Conservation (phyloP, 2,329 filamentous ascomycete species). For the Trichoderma cornu-damae region DNA sequence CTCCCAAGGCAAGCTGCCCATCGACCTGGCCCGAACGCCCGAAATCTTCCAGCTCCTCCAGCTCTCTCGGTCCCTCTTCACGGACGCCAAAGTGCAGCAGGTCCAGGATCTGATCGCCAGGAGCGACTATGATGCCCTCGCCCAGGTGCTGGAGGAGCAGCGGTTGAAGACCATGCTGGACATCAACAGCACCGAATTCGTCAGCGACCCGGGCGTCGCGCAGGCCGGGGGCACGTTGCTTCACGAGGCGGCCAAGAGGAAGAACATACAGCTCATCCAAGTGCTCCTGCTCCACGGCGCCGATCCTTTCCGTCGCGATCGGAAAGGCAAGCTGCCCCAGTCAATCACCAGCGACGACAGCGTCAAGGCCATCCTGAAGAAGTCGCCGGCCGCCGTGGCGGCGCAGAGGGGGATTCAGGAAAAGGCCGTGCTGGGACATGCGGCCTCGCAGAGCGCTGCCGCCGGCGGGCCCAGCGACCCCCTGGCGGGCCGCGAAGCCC, state of each 20-base stretch:
- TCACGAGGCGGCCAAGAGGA: slow-evolving; percentile 87
- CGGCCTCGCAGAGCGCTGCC: slow-evolving; percentile 51
- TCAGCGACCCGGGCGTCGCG: slow-evolving; percentile 70
- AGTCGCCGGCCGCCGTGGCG: slow-evolving; percentile 86
- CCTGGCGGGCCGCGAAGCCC: slow-evolving; percentile 73
- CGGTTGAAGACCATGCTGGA: slow-evolving; percentile 82
- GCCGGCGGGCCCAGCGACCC: slow-evolving; percentile 53
- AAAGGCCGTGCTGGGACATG: slow-evolving; percentile 84
- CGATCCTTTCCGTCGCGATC: slow-evolving; percentile 90
- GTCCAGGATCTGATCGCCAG: slow-evolving; percentile 72
- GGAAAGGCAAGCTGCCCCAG: slow-evolving; percentile 91
- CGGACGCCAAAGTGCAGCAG: slow-evolving; percentile 78
- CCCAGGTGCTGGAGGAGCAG: slow-evolving; percentile 75
- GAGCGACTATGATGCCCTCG: slow-evolving; percentile 71
- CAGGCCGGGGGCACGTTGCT: slow-evolving; percentile 86
- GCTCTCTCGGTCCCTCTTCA: slow-evolving; percentile 80
- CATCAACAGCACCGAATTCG: slow-evolving; percentile 86
- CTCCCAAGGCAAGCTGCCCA: slow-evolving; percentile 73
- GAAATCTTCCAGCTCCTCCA: slow-evolving; percentile 96
- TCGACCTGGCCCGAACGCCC: slow-evolving; percentile 84
- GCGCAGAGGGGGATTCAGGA: slow-evolving; percentile 95
- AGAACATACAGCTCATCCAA: slow-evolving; percentile 82
- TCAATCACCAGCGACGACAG: slow-evolving; percentile 94
- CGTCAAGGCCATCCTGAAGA: slow-evolving; percentile 83
- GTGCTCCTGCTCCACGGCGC: slow-evolving; percentile 88